These are phyloP conservation scores for Wickerhamiella allomyrinae DNA, from an alignment of 805 yeast genomes.

Conservation along the genomic window DNA sequence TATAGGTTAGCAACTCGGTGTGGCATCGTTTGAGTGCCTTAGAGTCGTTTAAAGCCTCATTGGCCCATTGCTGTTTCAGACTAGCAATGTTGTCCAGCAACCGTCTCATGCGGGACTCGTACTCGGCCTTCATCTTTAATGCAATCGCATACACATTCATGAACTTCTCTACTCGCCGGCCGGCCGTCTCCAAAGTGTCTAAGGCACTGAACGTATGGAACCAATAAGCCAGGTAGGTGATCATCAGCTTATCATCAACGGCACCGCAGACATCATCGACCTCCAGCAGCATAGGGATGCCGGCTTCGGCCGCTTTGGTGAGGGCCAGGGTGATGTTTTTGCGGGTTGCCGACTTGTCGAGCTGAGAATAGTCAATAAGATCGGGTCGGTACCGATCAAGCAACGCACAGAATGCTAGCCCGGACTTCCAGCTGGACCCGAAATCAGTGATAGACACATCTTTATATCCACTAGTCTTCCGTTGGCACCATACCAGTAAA, in stretches of 20 bases:
- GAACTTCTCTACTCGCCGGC: conserved; percentile 26
- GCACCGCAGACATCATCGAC: conserved; percentile 36
- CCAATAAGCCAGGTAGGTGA: conserved; percentile 47
- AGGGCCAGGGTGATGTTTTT: conserved; percentile 29
- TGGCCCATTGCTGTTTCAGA: conserved; percentile 20
- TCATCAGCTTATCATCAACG: conserved; percentile 48
- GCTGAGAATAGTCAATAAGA: conserved; percentile 24
- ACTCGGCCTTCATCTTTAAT: conserved; percentile 22
- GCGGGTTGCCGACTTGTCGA: conserved; percentile 21
- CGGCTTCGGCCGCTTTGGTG: conserved; percentile 31
- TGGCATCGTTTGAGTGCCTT: conserved; percentile 20
- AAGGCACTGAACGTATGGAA: conserved; percentile 32
- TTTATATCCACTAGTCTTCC: conserved; percentile 27
- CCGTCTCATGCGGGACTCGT: conserved; percentile 22
- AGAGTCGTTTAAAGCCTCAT: conserved; percentile 16
- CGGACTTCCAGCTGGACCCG: conserved; percentile 40
- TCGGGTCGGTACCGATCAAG: conserved; percentile 31
- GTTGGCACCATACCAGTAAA: conserved; percentile 41
- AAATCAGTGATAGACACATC: conserved; percentile 34
- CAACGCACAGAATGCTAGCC: conserved; percentile 36
- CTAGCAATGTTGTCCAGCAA: conserved; percentile 19
- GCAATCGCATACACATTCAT: conserved; percentile 24
- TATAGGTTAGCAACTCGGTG: conserved; percentile 20
- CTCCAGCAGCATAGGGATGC: conserved; percentile 40
- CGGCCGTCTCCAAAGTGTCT: conserved; percentile 27